Percentiles rank a stretch among this genome's conserved stretches.
Conservation (phyloP, 163 green algal genomes). For the Trebouxiophyceae sp. region DNA sequence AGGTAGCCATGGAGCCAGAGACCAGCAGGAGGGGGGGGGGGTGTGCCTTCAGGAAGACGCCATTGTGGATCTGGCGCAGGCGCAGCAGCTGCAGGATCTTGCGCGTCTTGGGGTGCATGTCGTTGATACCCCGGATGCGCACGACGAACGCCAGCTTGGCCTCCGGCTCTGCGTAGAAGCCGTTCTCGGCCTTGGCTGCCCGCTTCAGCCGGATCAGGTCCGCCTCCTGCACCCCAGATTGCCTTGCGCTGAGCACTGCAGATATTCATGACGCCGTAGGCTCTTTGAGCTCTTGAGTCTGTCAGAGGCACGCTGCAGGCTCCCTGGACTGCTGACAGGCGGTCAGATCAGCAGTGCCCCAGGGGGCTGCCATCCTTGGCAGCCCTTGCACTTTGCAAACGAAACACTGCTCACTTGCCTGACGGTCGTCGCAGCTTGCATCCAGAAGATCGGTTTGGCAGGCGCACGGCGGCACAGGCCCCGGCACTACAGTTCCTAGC, state of each 20-base stretch:
- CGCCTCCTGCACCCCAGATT: constrained; percentile 81
- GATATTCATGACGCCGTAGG: neutral
- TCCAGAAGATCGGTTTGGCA: no score
- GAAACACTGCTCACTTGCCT: no score
- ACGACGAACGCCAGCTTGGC: constrained; percentile 95
- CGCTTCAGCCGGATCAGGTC: constrained; percentile 89
- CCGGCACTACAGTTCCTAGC: no score
- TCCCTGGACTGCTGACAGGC: neutral
- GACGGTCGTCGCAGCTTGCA: no score
- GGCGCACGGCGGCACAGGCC: no score
- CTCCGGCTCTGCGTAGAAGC: constrained; percentile 95
- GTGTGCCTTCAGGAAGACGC: constrained; percentile 90
- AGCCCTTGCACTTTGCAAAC: no score
- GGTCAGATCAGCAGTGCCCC: no score
- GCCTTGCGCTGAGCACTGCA: neutral
- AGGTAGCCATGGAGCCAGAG: no score
- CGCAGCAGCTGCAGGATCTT: constrained; percentile 98
- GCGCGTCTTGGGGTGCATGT: constrained; percentile 88
- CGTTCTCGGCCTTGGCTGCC: constrained; percentile 76
- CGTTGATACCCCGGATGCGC: constrained; percentile 93
- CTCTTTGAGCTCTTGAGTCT: neutral
- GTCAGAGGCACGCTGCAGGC: neutral
- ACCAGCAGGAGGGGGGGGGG: no score
- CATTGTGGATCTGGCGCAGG: constrained; percentile 97
- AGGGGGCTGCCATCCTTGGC: no score